Evolutionary conservation across 192 early-diverging fungal genomes (phyloP).

Genomic region (Diversispora epigaea): DNA sequence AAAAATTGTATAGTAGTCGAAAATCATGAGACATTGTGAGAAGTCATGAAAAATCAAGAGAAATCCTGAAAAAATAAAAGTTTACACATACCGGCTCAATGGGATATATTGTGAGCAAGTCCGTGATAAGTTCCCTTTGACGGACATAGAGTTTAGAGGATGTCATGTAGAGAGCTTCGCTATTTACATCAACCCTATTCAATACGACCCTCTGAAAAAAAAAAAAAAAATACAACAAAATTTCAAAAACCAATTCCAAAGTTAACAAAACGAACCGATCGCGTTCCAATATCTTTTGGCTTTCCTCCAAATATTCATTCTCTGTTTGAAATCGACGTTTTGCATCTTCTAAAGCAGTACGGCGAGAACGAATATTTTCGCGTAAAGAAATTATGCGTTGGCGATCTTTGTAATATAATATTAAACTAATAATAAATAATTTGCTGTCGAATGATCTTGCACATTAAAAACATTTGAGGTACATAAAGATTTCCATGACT

Average conservation of each 20-base stretch:
- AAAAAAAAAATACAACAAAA: constrained; percentile 27
- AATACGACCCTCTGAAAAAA: constrained; percentile 35
- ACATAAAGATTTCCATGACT: not conserved
- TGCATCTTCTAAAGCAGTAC: constrained; percentile 41
- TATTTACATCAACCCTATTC: constrained; percentile 31
- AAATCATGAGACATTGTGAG: not conserved
- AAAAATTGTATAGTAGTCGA: not conserved
- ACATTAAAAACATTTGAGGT: not conserved
- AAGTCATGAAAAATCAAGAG: constrained; percentile 12
- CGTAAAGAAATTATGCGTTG: constrained; percentile 32
- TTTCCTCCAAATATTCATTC: constrained; percentile 52
- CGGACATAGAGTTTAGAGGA: constrained; percentile 37
- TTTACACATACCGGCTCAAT: constrained; percentile 52
- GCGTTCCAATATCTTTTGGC: constrained; percentile 45
- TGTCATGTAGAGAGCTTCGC: constrained; percentile 21
- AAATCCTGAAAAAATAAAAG: not conserved
- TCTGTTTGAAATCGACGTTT: constrained; percentile 38
- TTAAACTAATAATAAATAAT: not conserved
- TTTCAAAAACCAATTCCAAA: constrained; percentile 32
- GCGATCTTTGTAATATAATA: constrained; percentile 35
- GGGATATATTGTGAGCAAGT: constrained; percentile 59
- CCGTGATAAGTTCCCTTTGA: constrained; percentile 55
- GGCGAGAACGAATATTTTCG: constrained; percentile 39
- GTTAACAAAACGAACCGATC: constrained; percentile 41
- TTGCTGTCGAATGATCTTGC: not conserved